phyloP scores from a whole-genome alignment of 495 filamentous ascomycete species.

The Lasiosphaeris hirsuta region DNA sequence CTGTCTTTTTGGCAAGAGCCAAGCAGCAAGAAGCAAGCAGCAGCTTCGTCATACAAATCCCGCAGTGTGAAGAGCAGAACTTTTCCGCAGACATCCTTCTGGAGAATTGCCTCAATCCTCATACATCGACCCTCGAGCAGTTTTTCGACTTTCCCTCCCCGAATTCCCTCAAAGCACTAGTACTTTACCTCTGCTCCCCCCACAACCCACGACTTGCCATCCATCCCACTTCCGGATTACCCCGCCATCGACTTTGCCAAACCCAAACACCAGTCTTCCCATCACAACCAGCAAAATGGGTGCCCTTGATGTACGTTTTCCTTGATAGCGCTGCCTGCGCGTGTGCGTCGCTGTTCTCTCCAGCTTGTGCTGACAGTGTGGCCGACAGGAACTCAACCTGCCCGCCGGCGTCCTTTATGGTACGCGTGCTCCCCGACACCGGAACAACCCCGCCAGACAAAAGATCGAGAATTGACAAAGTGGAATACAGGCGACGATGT shows the following conservation, averaged over 20 bases:
- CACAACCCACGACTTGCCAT: not conserved
- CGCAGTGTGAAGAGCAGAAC: not conserved
- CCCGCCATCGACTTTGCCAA: not conserved
- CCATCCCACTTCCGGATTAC: not conserved
- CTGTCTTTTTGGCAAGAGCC: not conserved
- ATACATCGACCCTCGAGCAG: not conserved
- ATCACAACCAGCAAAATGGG: not conserved
- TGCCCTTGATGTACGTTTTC: not conserved
- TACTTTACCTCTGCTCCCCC: not conserved
- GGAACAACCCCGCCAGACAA: not conserved
- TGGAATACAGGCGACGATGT: constrained; percentile 5
- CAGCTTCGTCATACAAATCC: constrained; percentile 3
- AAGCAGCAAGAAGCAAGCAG: not conserved
- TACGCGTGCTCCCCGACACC: not conserved
- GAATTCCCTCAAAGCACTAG: not conserved
- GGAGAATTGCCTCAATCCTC: too few species aligned
- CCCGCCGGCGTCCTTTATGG: constrained; percentile 4
- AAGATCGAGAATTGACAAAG: not conserved
- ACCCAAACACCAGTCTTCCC: not conserved
- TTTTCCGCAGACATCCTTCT: not conserved
- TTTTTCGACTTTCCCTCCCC: too few species aligned
- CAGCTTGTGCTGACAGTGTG: not conserved
- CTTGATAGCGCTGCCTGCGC: not conserved
- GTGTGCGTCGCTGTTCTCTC: too few species aligned
- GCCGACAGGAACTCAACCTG: not conserved